Percentiles rank a stretch among this genome's conserved stretches.
Evolutionary conservation across 345 rosid species (phyloP).

Genomic region (Moricandia arvensis): DNA sequence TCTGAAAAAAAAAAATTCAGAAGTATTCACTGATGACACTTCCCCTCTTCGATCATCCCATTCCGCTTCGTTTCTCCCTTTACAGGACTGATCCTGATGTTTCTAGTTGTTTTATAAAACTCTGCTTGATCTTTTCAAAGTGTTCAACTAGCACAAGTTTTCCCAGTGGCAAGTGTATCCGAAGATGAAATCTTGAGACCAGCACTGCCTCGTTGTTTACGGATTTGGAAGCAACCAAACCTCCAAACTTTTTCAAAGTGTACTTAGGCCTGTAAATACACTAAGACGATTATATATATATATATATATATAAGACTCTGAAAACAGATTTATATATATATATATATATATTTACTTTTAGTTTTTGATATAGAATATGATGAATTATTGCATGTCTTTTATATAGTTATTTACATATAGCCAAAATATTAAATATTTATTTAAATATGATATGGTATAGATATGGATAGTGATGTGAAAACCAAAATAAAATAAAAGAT

Average conservation of each 20-base stretch:
- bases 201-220: background rate
- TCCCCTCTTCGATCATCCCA: background rate
- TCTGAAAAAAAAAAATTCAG: background rate
- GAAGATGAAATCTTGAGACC: conserved; percentile 42
- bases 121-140: background rate
- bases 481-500: no score
- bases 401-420: no score
- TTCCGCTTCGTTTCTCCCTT: background rate
- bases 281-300: no score
- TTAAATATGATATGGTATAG: no score
- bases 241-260: background rate
- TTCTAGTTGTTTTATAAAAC: background rate
- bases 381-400: no score
- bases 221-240: background rate
- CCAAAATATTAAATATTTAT: no score
- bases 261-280: no score
- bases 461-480: no score
- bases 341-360: no score
- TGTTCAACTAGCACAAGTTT: conserved; percentile 41
- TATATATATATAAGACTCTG: no score
- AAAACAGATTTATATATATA: no score
- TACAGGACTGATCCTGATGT: background rate
- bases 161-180: conserved; percentile 39
- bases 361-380: no score
- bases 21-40: conserved; percentile 1